Conservation (phyloP, 352 stramenopile genomes). For the Pythium brachiatum region DNA sequence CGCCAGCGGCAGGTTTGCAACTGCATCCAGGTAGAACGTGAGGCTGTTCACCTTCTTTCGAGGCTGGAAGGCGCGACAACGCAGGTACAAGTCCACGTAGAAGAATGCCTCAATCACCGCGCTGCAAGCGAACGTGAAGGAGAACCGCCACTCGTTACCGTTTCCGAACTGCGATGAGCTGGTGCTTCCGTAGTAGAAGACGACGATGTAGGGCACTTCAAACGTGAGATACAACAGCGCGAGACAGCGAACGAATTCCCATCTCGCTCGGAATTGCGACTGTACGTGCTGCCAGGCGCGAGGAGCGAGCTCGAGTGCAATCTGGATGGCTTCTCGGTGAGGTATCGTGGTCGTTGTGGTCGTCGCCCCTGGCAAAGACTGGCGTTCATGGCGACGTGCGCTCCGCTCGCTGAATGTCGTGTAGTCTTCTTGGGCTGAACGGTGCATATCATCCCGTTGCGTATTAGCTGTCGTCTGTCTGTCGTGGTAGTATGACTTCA, state of each 20-base stretch:
- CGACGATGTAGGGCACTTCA: constrained; percentile 29
- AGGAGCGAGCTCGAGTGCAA: constrained; percentile 11
- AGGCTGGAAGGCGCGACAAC: constrained; percentile 18
- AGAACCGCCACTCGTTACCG: constrained; percentile 13
- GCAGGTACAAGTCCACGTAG: constrained; percentile 22
- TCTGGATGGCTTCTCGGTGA: constrained; percentile 19
- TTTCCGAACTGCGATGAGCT: constrained; percentile 4
- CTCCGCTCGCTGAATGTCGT: constrained; percentile 14
- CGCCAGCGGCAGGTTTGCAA: constrained; percentile 26
- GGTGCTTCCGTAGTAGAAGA: constrained; percentile 30
- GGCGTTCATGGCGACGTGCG: constrained; percentile 1
- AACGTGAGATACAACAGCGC: constrained; percentile 31
- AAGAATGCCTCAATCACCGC: constrained; percentile 25
- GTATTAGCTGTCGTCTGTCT: constrained; percentile 12
- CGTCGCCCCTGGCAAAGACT: background rate
- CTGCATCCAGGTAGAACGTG: constrained; percentile 22
- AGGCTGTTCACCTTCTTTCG: constrained; percentile 17
- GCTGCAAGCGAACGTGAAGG: constrained; percentile 22
- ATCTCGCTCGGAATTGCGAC: constrained; percentile 22
- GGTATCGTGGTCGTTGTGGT: constrained; percentile 3
- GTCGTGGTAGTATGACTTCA: constrained; percentile 26
- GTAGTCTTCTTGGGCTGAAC: constrained; percentile 21
- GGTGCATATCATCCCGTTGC: constrained; percentile 25
- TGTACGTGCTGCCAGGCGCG: constrained; percentile 14
- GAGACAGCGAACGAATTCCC: constrained; percentile 23